Base-by-base conservation (phyloP, 805 yeast genomes). In the Saturnispora mendoncae region DNA sequence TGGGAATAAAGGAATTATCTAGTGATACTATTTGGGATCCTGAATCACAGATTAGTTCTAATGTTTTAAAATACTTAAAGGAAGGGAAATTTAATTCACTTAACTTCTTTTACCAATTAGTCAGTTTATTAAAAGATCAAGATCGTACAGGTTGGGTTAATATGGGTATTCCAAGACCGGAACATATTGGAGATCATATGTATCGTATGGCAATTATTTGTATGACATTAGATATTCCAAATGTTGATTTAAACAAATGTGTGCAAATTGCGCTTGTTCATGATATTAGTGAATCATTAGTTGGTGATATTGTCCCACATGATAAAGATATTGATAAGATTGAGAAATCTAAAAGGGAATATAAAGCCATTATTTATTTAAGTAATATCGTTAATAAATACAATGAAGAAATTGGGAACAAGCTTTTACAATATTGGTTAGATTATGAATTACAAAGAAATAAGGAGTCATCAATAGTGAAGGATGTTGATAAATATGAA, bases 71-170 rank as follows among this genome's bases (percentile, higher is more conserved):
- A 2, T 52, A 65, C n/a, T 50, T 67, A 28, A 41, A 47, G 6
- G 45, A 55, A 10, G 36, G 44, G 30, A 53, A 52, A 18, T 57
- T 54, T 39, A 50, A 54, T 44, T 56, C 56, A 44, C 55, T 62
- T 28, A 53, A 50, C 43, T 63, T 63, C 23, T 63, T 63, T 38
- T 60, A 61, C 37, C 85, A 84, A 55, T 73, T 86, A 25, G 73
- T 85, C 0, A 71, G 80, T 39, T 68, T 78, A 26, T 67, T 90
- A 51, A 90, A 90, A 61, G 67, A 76, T 4, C 90, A 85, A 55
- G 78, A 72, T 51, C 72, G 98, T 57, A 90, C 98, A 0, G 98
- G 98, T 2, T 90, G 97, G 97, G 61, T 90, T 17, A 90, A 86
- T 56, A 76, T 75, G 53, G 71, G 74, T 9, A 56, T 67, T 14